Base-by-base conservation (phyloP, 305 asterid species). In the Galium porrigens region DNA sequence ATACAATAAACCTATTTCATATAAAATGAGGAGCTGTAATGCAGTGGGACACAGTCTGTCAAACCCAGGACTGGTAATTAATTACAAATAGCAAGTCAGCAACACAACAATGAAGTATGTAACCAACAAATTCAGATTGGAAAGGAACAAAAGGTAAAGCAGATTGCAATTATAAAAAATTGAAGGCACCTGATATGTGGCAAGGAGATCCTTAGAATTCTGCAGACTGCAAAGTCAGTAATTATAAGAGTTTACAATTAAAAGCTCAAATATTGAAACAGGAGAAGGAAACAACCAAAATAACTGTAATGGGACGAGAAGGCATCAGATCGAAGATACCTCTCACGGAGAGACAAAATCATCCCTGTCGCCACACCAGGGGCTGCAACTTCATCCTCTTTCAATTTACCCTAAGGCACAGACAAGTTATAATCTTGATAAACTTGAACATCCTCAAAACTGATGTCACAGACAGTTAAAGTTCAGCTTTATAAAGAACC, bases 301-400 rank as follows among this genome's bases (percentile, higher is more conserved):
- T 17, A 32, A 48, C 34, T 17, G 66, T 56, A 63, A 39, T 52
- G 14, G 25, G 12, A 42, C 39, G 44, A 62, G 49, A 41, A 53
- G 20, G 3, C 52, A 60, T 17, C n/a, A 41, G 0, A 41, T 42
- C 22, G 15, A 15, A 41, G 5, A 15, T 72, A 88, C 96, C 90
- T 88, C 78, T 86, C 95, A 22, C 96, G 96, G 76, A 88, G 95
- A 67, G 96, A 83, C 81, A 86, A 78, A 69, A 88, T 88, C 92
- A 85, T 88, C 79, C 96, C 96, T 15, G 96, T 88, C 36, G 92
- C 84, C 64, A 75, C 86, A 53, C 96, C 94, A 11, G 92, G 95
- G 34, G 96, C 85, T 74, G 95, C 63, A 58, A 20, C 29, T 75
- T 84, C 94, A 73, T 84, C 96, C 57, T 80, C 84, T 73, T 86